Percentiles rank a stretch among this genome's conserved stretches.
Evolutionary conservation across 139 green algal species (phyloP).

Genomic region (Deuterostichococcus epilithicus): DNA sequence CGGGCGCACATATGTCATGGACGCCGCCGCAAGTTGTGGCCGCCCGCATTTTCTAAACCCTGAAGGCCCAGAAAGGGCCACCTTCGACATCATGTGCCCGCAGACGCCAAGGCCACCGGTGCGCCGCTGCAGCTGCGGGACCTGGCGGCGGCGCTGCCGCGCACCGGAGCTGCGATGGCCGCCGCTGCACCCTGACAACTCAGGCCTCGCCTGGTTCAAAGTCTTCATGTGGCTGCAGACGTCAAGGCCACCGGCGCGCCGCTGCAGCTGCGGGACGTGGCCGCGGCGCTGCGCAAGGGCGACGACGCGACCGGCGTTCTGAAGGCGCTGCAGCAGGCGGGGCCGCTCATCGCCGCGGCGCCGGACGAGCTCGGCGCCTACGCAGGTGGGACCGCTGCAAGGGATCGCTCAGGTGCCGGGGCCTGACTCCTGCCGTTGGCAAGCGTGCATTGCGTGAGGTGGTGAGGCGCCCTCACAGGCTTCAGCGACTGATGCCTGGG

Average conservation of each 20-base stretch:
- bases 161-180: not conserved
- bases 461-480: no score
- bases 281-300: slow-evolving; percentile 44
- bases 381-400: slow-evolving; percentile 16
- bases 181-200: not conserved
- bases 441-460: no score
- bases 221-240: slow-evolving; percentile 3
- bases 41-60: no score
- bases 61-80: no score
- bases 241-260: slow-evolving; percentile 4
- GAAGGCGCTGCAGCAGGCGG: slow-evolving; percentile 37
- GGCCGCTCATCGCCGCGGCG: slow-evolving; percentile 55
- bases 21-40: no score
- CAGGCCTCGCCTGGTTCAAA: not conserved
- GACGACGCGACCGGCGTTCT: slow-evolving; percentile 59
- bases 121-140: not conserved
- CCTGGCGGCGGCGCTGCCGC: no score
- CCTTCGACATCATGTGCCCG: no score
- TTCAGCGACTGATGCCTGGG: no score
- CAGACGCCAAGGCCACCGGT: no score
- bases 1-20: no score
- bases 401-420: no score
- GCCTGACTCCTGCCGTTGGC: no score
- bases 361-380: slow-evolving; percentile 68
- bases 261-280: slow-evolving; percentile 33